Base-by-base conservation (phyloP, 176 grass and related monocot species). In the Carex scoparia region DNA sequence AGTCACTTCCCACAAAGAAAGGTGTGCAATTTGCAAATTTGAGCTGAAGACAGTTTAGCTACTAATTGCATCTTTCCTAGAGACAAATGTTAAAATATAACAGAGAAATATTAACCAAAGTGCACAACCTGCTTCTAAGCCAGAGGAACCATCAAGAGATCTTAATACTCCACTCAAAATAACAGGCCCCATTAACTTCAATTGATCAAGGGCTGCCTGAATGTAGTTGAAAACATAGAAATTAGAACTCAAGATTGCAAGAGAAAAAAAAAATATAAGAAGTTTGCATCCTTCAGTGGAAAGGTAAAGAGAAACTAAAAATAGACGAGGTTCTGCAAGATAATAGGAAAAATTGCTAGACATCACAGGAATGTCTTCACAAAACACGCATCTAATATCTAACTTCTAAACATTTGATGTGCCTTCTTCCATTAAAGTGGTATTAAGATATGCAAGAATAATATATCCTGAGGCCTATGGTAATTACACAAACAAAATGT, bases 141-240 rank as follows among this genome's bases (percentile, higher is more conserved):
- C 87, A 48, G 92, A 89, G 5, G 91, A 92, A 87, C 84, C 92
- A 90, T 94, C 95, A 87, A 97, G 92, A 44, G 95, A 94, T 64
- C 90, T 89, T 84, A 94, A 91, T 87, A 97, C 94, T 87, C 92
- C 92, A 88, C 88, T 91, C 81, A 97, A 91, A 30, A 97, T 97
- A 85, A 97, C 84, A 80, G 95, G 95, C 51, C 92, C 94, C 4
- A 92, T 94, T 86, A 97, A 86, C 86, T 97, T 97, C 80, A 97
- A 85, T 72, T 97, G 90, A 86, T 94, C 89, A 19, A 69, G 81
- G 62, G 40, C 85, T 69, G 92, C 95, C 95, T 97, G 89, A 81
- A 94, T 83, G 48, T 15, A 33, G 56, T 55, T 56, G 13, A 56
- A 77, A 55, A 33, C 6, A 73, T 69, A 37, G 33, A 40, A 69